Evolutionary conservation across 1,284 basidiomycete genomes (phyloP).

Genomic region (Termitomyces sp.): DNA sequence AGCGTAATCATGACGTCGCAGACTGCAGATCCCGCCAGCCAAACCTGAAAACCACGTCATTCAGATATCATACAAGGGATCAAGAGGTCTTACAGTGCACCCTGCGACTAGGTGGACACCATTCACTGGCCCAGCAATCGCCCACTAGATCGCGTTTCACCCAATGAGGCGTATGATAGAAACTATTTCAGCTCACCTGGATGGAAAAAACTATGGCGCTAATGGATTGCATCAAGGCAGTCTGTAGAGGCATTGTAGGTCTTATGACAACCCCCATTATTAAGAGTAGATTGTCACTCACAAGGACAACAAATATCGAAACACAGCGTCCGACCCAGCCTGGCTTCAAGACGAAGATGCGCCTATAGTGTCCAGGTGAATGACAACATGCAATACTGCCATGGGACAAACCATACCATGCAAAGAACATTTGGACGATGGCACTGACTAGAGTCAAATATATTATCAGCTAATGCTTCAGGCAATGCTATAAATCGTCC

Average conservation of each 20-base stretch:
- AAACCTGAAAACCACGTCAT: background rate
- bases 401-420: background rate
- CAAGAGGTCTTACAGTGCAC: background rate
- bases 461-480: background rate
- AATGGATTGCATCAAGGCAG: too few relatives aligned
- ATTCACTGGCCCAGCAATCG: background rate
- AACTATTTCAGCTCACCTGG: too few relatives aligned
- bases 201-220: too few relatives aligned
- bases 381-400: background rate
- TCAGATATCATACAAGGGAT: too few relatives aligned
- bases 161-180: too few relatives aligned
- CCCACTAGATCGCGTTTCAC: too few relatives aligned
- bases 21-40: background rate
- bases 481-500: background rate
- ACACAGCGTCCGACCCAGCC: background rate
- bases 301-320: too few relatives aligned
- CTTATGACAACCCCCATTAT: too few relatives aligned
- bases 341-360: background rate
- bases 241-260: too few relatives aligned
- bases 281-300: too few relatives aligned
- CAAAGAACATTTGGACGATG: background rate
- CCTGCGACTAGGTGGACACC: background rate
- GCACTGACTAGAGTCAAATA: background rate
- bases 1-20: background rate
- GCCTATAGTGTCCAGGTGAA: background rate